phyloP scores from a whole-genome alignment of 768 basidiomycete species.

The Phlegmacium glaucopus region DNA sequence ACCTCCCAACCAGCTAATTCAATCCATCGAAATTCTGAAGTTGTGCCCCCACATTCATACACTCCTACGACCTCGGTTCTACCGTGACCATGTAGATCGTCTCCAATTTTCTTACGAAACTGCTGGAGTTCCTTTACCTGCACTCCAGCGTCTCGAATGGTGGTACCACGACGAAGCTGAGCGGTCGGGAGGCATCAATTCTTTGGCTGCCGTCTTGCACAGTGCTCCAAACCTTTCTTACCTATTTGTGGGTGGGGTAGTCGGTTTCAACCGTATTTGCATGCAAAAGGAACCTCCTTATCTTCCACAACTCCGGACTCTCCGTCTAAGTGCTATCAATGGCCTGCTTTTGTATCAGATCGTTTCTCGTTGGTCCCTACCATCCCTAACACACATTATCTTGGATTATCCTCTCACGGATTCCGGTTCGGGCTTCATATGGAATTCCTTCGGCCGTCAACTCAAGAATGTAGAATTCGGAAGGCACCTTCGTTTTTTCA shows the following conservation, averaged over 20 bases:
- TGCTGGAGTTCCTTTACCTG: constrained; percentile 40
- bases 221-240: constrained; percentile 54
- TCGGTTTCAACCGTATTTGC: constrained; percentile 24
- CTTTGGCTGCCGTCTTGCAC: constrained; percentile 47
- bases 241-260: constrained; percentile 51
- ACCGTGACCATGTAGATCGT: constrained; percentile 14
- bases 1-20: constrained; percentile 19
- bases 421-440: constrained; percentile 40
- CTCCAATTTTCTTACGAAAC: constrained; percentile 53
- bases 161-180: constrained; percentile 59
- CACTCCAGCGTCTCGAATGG: constrained; percentile 65
- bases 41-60: constrained; percentile 49
- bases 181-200: constrained; percentile 64
- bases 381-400: constrained; percentile 48
- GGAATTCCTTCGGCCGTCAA: constrained; percentile 47
- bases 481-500: constrained; percentile 49
- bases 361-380: constrained; percentile 44
- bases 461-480: constrained; percentile 58
- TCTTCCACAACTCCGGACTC: constrained; percentile 47
- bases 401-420: constrained; percentile 43
- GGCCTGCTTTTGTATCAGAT: constrained; percentile 51
- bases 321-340: constrained; percentile 49
- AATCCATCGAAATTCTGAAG: constrained; percentile 45
- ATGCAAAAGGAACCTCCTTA: constrained; percentile 24
- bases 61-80: constrained; percentile 45